Evolutionary conservation across 495 filamentous ascomycete species (phyloP), one percentile per base, ranked within the genome.

Genomic region (Lasiosphaeria hispida): DNA sequence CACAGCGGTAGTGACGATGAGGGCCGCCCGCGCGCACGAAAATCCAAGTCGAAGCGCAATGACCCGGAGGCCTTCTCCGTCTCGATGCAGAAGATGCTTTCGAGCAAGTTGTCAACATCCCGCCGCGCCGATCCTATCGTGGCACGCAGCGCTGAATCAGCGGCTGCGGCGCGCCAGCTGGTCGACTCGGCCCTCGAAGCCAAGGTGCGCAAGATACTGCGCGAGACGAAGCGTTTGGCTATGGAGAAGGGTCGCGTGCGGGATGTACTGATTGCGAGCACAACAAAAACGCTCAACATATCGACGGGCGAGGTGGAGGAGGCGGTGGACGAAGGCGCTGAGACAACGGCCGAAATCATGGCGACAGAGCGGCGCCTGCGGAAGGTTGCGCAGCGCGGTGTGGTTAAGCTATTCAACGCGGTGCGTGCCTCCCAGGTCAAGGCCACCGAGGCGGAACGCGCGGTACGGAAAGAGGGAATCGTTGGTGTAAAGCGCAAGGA

Each of bases 321-420:
- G 50, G 63, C 57, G 30, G 61, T 57, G 3, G 73, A 75, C 17
- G 69, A 70, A n/a, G 73, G 71, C 7, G 56, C 52, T 55, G 74
- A 67, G 49, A 69, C 72, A 44, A 80, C 79, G 36, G 79, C 82
- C 15, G 75, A 84, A 42, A 83, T 89, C 9, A 71, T 87, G 53
- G 90, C 90, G 71, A 81, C 86, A 67, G 94, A 98, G 78, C 88
- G 86, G 75, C 75, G 83, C 50, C 69, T 96, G 64, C 82, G 85
- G 65, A 93, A 95, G 78, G 89, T 86, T 39, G 91, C 92, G 53
- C 90, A 96, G 77, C 83, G 90, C 33, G 92, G 92, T 80, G 92
- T 96, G 15, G 85, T 97, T 10, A 94, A 92, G 79, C 75, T 98
- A 56, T 98, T 97, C 71, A 96, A 97, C 75, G 95, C 94, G 0